A percentile compares a stretch with the other conserved stretches of the same genome.
These are phyloP conservation scores for Rhodotorula taiwanensis DNA, from an alignment of 768 basidiomycete genomes.

Conservation along the genomic window DNA sequence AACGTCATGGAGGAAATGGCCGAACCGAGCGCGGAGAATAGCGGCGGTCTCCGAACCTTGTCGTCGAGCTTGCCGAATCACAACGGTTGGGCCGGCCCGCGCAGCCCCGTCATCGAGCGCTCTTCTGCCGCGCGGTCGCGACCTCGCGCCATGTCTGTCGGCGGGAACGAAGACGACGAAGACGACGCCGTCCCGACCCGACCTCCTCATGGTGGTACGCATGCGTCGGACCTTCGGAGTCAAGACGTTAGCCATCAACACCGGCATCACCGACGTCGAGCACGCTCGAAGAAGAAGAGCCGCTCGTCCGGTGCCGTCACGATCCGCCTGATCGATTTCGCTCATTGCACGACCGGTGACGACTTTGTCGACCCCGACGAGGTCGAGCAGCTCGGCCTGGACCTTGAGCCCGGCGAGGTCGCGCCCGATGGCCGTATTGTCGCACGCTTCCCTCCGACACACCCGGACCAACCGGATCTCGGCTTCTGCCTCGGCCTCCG, in stretches of 20 bases:
- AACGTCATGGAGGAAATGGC: constrained; percentile 24
- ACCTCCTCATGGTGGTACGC: too few relatives aligned
- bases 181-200: constrained; percentile 21
- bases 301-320: constrained; percentile 78
- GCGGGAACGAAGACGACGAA: constrained; percentile 36
- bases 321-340: constrained; percentile 96
- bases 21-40: constrained; percentile 2
- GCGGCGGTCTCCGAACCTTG: background rate
- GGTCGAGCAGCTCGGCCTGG: constrained; percentile 53
- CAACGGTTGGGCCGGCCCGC: constrained; percentile 2
- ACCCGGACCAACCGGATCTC: constrained; percentile 78
- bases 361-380: constrained; percentile 60
- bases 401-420: constrained; percentile 49
- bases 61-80: constrained; percentile 28
- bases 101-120: background rate
- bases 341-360: constrained; percentile 89
- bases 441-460: constrained; percentile 90
- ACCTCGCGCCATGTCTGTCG: constrained; percentile 25
- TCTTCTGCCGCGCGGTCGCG: background rate
- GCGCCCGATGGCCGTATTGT: constrained; percentile 71
- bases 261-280: constrained; percentile 35
- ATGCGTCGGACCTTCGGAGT: too few relatives aligned
- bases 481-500: constrained; percentile 89
- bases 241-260: background rate
- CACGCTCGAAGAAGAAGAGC: constrained; percentile 68